Evolutionary conservation across 2,329 filamentous ascomycete genomes (phyloP), one percentile per base, ranked within the genome.

Genomic region (Hypoxylon sp.): DNA sequence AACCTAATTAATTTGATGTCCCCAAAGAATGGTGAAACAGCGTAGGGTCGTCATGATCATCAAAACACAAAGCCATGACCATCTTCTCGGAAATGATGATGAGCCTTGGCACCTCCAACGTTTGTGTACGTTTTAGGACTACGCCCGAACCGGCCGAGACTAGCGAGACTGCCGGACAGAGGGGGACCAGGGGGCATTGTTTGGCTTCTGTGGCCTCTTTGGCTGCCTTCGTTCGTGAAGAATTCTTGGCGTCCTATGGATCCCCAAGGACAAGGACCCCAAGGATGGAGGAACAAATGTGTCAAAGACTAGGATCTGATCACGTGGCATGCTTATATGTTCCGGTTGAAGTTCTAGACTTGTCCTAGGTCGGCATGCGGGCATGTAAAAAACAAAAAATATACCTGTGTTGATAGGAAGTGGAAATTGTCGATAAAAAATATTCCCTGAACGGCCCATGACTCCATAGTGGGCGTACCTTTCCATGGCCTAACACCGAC

Each of bases 51-150:
- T 57, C 27, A 37, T 51, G 48, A 54, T 53, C 37, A 56, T 52
- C 63, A 63, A 60, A 43, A 39, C 55, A 50, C 45, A 51, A 14
- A 47, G 43, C 45, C 39, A 61, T 65, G 61, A 67, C 48, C 67
- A 62, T 69, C 47, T 32, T 37, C 50, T 63, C 60, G 67, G 63
- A 69, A 69, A 69, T 69, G 63, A 69, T 57, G 67, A 69, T 69
- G 56, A 66, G 52, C 66, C 66, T 69, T 67, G 66, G 66, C 63
- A 37, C 55, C 51, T 41, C 37, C 16, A 41, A 58, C 37, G 51
- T 56, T 56, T 50, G 54, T 48, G 16, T 39, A 47, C 23, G 29
- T 54, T 39, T 48, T 55, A 16, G 41, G 47, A 52, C 60, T 63
- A 63, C 52, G 19, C 63, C 52, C 57, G 63, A 69, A 69, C 61